Evolutionary conservation across 2,329 filamentous ascomycete species (phyloP), one percentile per base, ranked within the genome.

Genomic region (Paracamarosporium sp.): DNA sequence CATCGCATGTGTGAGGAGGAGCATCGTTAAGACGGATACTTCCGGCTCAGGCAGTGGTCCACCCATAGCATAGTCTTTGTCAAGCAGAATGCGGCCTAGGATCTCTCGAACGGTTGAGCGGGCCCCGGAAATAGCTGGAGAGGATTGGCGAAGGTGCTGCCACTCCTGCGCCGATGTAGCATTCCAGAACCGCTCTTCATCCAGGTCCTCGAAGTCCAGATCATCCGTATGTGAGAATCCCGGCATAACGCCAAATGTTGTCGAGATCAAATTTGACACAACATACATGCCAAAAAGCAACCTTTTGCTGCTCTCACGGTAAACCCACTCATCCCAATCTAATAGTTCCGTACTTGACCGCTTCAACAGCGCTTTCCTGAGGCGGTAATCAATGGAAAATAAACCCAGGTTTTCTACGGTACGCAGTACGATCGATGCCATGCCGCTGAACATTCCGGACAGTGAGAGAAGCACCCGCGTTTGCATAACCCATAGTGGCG

Each of bases 1-100:
- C 20, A 76, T 68, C 9, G 73, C 74, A 56, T 77, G 74, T 62
- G 73, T 75, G 24, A 75, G 58, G 13, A 74, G 66, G 13, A 69
- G 69, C 45, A 68, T 68, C 7, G 71, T 69, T 38, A 76, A 70
- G 4, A 68, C 64, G 11, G 70, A 66, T 55, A 67, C 30, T 55
- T 58, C 50, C 17, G 51, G 46, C 15, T n/a, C n/a, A n/a, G n/a
- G n/a, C n/a, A n/a, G n/a, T n/a, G 60, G 48, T 57, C 35, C 55
- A 57, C 17, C 51, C 54, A 46, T 60, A 22, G 24, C 59, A 33
- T 51, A 50, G 22, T 63, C 55, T 53, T 66, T 62, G 15, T 60
- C 63, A 61, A 66, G 68, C 36, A 75, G 61, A 25, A 72, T 55
- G 24, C 58, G 57, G 11, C 67, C 65, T 28, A 75, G 60, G 1